phyloP scores from a whole-genome alignment of 2,329 filamentous ascomycete genomes.

The Graphilbum sp. region DNA sequence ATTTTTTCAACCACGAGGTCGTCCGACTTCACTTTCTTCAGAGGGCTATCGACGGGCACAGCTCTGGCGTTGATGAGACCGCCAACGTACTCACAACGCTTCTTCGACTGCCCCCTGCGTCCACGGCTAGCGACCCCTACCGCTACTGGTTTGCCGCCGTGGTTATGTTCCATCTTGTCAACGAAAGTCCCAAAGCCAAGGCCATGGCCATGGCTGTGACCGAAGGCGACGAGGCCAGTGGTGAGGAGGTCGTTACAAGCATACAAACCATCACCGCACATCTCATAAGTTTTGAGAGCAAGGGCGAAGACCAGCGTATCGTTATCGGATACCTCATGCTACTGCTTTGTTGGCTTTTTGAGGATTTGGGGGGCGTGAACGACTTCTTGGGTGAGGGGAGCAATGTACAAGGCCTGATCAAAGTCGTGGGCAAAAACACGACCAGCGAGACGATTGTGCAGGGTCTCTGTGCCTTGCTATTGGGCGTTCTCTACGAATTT shows the following conservation, averaged over 20 bases:
- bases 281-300: constrained; percentile 62
- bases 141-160: constrained; percentile 80
- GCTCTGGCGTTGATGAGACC: constrained; percentile 59
- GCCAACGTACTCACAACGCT: constrained; percentile 80
- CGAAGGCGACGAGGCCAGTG: constrained; percentile 75
- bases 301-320: constrained; percentile 61
- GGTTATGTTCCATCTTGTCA: constrained; percentile 71
- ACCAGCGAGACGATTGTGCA: constrained; percentile 52
- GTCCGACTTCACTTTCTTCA: constrained; percentile 76
- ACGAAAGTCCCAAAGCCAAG: constrained; percentile 67
- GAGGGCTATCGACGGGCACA: constrained; percentile 77
- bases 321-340: constrained; percentile 80
- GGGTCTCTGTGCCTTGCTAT: constrained; percentile 67
- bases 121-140: constrained; percentile 62
- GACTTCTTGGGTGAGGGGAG: constrained; percentile 87
- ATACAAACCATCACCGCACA: constrained; percentile 81
- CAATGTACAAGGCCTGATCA: constrained; percentile 73
- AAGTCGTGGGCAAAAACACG: constrained; percentile 48
- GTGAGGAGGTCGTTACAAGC: constrained; percentile 89
- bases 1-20: constrained; percentile 66
- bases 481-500: constrained; percentile 89
- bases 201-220: constrained; percentile 62
- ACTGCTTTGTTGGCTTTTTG: constrained; percentile 77
- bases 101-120: constrained; percentile 46
- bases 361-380: constrained; percentile 80